Evolutionary conservation across 129 eudicot species (phyloP), one percentile per base, ranked within the genome.

Genomic region (Flaveria bidentis): DNA sequence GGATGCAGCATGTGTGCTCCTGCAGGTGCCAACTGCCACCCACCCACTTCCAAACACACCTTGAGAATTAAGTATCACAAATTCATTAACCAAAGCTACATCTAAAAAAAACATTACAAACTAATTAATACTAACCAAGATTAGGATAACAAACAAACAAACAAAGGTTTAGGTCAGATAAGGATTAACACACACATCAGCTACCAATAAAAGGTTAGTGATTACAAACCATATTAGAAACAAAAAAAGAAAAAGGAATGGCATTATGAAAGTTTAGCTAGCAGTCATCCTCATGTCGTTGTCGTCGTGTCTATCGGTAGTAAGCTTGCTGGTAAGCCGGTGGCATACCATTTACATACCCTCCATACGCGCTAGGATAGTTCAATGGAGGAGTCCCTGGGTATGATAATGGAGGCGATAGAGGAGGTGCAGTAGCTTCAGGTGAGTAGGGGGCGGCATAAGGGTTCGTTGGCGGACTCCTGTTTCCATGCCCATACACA

Each of bases 121-220:
- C 67, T 61, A 61, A 58, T 58, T 58, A 58, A 26, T 61, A 61
- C 67, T 61, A 61, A 61, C 25, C 67, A 61, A 61, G 67, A 25
- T 61, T 61, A 61, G 67, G 36, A 25, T 25, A 61, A 61, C 67
- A 61, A 25, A 26, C 42, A 61, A 57, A 44, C 49, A 44, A 44
- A 44, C 49, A 44, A 44, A 61, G 16, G 67, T 61, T 61, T 26
- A 61, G 67, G 67, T 61, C 67, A 61, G 42, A 61, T 25, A 61
- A 61, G 17, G 67, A 61, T 61, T 25, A 49, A 52, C 61, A 75
- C 56, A 41, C 57, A 65, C 67, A 73, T 82, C 80, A 56, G 72
- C 72, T 80, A 73, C 82, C 94, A 84, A 86, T 88, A 87, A 84
- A 81, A 84, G 91, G 91, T 92, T 92, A 92, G 98, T 83, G 96